Percentiles rank a stretch among this genome's conserved stretches.
Conservation (phyloP, 1,284 basidiomycete species). For the Moniliella sp. region DNA sequence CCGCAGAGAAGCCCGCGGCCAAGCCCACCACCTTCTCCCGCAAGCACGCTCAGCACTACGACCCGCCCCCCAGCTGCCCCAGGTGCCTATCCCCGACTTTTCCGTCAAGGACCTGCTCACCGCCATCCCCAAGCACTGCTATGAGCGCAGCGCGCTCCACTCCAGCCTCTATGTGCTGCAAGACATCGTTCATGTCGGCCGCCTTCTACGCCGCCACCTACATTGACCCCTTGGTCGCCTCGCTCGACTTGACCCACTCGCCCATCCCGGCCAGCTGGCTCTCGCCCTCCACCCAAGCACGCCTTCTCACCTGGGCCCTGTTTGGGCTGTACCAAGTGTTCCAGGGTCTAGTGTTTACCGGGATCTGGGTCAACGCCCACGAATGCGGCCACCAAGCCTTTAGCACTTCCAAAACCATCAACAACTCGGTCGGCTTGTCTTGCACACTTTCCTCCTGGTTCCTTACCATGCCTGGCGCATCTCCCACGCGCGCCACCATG, state of each 20-base stretch:
- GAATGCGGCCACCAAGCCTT: conserved; percentile 11
- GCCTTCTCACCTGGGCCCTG: too few species aligned
- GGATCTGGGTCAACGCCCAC: conserved; percentile 68
- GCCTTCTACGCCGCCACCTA: conserved; percentile 53
- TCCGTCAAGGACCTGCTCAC: conserved; percentile 65
- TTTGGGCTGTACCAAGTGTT: conserved; percentile 66
- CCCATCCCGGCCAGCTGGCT: too few species aligned
- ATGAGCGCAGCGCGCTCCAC: conserved; percentile 63
- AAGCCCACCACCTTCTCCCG: not conserved
- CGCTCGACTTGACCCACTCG: conserved; percentile 6
- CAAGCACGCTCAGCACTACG: not conserved
- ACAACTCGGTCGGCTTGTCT: conserved; percentile 78
- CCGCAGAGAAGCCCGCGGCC: not conserved
- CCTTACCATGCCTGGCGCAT: conserved; percentile 97
- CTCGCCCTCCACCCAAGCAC: too few species aligned
- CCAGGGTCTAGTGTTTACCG: conserved; percentile 71
- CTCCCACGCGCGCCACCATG: conserved; percentile 87
- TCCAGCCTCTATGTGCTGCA: conserved; percentile 62
- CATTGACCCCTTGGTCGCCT: conserved; percentile 40
- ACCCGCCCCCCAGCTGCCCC: not conserved
- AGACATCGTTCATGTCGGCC: conserved; percentile 52
- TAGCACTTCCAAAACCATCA: conserved; percentile 37
- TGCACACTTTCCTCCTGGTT: conserved; percentile 79
- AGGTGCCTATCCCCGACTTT: conserved; percentile 38
- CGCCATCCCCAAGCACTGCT: conserved; percentile 77